These are phyloP conservation scores for Clarkia xantiana DNA, from an alignment of 345 rosid genomes.

Conservation along the genomic window DNA sequence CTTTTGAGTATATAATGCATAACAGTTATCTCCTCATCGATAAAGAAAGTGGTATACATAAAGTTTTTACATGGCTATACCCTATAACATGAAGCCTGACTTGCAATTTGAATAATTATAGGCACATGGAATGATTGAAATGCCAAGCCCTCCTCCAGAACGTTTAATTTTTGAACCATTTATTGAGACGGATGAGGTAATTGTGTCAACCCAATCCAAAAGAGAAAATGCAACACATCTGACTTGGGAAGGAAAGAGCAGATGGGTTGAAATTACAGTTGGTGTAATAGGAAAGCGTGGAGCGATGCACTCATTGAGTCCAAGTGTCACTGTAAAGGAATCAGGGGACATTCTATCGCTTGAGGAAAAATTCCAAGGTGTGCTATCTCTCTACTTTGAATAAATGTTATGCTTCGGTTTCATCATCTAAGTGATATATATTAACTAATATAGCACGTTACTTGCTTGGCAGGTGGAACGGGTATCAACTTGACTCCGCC, in stretches of 20 bases:
- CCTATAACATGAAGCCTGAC: too few species aligned
- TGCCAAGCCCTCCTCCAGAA: conserved; percentile 86
- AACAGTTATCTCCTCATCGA: too few species aligned
- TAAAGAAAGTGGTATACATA: too few species aligned
- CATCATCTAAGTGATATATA: conserved; percentile 7
- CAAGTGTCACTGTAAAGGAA: conserved; percentile 89
- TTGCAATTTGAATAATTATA: conserved; percentile 11
- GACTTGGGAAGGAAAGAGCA: conserved; percentile 54
- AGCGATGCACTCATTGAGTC: conserved; percentile 68
- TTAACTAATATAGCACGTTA: too few species aligned
- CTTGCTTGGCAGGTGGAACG: conserved; percentile 64
- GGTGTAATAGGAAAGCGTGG: conserved; percentile 69
- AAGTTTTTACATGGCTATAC: too few species aligned
- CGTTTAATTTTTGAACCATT: conserved; percentile 75
- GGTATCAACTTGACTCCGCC: conserved; percentile 98
- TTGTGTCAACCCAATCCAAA: conserved; percentile 41
- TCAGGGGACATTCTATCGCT: conserved; percentile 81
- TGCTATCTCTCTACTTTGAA: too few species aligned
- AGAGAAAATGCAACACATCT: conserved; percentile 23
- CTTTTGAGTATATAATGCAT: too few species aligned
- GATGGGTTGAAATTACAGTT: conserved; percentile 88
- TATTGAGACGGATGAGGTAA: conserved; percentile 75
- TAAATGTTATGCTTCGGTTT: too few species aligned
- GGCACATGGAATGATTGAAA: conserved; percentile 92
- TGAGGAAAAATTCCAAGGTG: conserved; percentile 96